These are phyloP conservation scores for Metahyphopichia silvanorum DNA, from an alignment of 805 yeast species.

Conservation along the genomic window DNA sequence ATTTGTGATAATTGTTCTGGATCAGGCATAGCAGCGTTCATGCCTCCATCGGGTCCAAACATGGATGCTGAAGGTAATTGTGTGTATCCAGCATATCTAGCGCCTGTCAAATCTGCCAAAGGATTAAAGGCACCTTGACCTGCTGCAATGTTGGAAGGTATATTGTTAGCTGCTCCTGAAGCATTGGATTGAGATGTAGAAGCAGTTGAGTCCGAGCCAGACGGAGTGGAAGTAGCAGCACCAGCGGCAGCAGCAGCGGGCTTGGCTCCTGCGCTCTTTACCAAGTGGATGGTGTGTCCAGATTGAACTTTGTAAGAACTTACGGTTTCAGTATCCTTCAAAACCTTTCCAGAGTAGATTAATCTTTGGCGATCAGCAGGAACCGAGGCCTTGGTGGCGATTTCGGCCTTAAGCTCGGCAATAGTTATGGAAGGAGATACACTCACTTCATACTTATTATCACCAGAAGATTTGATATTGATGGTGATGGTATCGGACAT, in stretches of 20 bases:
- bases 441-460: slow-evolving; percentile 68
- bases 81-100: slow-evolving; percentile 90
- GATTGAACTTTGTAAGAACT: slow-evolving; percentile 74
- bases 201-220: slow-evolving; percentile 12
- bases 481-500: slow-evolving; percentile 28
- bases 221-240: slow-evolving; percentile 13
- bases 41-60: slow-evolving; percentile 96
- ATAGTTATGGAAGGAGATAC: slow-evolving; percentile 57
- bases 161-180: slow-evolving; percentile 17
- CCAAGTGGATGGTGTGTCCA: slow-evolving; percentile 88
- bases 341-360: slow-evolving; percentile 90
- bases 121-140: slow-evolving; percentile 91
- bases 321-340: slow-evolving; percentile 78
- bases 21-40: slow-evolving; percentile 65
- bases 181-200: slow-evolving; percentile 10
- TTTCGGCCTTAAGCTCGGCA: slow-evolving; percentile 61
- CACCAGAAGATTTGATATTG: slow-evolving; percentile 58
- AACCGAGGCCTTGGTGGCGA: slow-evolving; percentile 60
- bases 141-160: slow-evolving; percentile 79
- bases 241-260: slow-evolving; percentile 22
- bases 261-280: slow-evolving; percentile 64
- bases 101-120: slow-evolving; percentile 88
- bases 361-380: slow-evolving; percentile 81
- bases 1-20: slow-evolving; percentile 70
- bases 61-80: slow-evolving; percentile 82